These are phyloP conservation scores for Ascochyta lentis DNA, from an alignment of 2,329 filamentous ascomycete species.

Conservation along the genomic window DNA sequence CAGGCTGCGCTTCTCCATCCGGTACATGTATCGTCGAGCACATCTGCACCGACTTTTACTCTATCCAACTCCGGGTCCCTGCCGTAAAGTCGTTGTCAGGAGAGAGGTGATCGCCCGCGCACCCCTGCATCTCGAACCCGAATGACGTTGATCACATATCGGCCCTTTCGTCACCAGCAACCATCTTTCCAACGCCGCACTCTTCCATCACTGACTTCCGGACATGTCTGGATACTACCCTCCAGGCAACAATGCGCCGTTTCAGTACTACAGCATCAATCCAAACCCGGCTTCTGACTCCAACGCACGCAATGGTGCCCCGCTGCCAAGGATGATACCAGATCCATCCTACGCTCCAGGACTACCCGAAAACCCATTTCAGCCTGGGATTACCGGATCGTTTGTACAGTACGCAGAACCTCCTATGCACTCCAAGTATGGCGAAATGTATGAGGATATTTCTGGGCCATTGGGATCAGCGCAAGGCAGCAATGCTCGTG, in stretches of 20 bases:
- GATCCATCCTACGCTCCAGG: slow-evolving; percentile 38
- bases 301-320: slow-evolving; percentile 28
- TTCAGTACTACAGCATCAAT: slow-evolving; percentile 47
- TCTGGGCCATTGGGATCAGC: slow-evolving; percentile 34
- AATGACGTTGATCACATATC: slow-evolving; percentile 49
- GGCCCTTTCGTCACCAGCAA: slow-evolving; percentile 35
- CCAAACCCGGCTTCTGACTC: slow-evolving; percentile 34
- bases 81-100: slow-evolving; percentile 37
- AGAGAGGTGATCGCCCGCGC: slow-evolving; percentile 42
- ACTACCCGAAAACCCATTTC: slow-evolving; percentile 41
- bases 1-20: slow-evolving; percentile 28
- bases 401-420: slow-evolving; percentile 43
- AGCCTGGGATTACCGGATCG: slow-evolving; percentile 36
- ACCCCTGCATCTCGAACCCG: slow-evolving; percentile 43
- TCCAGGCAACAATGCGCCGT: slow-evolving; percentile 40
- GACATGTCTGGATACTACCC: slow-evolving; percentile 50
- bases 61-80: slow-evolving; percentile 36
- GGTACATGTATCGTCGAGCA: slow-evolving; percentile 22
- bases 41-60: slow-evolving; percentile 26
- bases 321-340: slow-evolving; percentile 34
- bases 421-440: slow-evolving; percentile 41
- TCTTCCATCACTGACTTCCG: slow-evolving; percentile 20
- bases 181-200: slow-evolving; percentile 29
- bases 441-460: slow-evolving; percentile 47
- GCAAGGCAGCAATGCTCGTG: slow-evolving; percentile 37